Evolutionary conservation across 495 filamentous ascomycete species (phyloP).

Genomic region (Aspergillus wentii): DNA sequence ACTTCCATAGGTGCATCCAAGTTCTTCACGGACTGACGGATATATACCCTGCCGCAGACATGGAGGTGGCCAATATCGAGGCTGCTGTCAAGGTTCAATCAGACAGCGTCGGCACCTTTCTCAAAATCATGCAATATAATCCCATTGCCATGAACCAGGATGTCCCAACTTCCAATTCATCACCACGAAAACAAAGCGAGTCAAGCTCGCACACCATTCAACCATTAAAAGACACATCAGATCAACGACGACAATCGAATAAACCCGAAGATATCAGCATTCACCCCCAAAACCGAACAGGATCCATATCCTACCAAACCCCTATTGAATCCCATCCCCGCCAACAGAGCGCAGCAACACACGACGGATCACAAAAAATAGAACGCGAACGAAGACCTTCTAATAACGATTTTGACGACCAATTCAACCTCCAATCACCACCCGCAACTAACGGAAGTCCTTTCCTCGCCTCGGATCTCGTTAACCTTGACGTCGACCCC

Average conservation of each 20-base stretch:
- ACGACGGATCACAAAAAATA: no score
- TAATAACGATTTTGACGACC: conserved; percentile 25
- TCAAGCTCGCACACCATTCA: no score
- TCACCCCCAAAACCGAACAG: no score
- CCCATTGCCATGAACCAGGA: conserved; percentile 9
- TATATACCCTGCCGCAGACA: conserved; percentile 78
- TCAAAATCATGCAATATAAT: conserved; percentile 33
- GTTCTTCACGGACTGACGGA: conserved; percentile 73
- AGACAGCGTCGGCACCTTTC: conserved; percentile 24
- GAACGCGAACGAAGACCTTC: no score
- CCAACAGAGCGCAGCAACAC: no score
- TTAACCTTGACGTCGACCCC: conserved; percentile 23
- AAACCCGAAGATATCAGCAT: no score
- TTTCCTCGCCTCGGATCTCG: conserved; percentile 19
- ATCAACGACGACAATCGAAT: no score
- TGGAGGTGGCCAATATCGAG: conserved; percentile 74
- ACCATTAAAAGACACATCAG: no score
- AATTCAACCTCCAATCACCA: conserved; percentile 5
- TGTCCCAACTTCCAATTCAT: conserved; percentile 6
- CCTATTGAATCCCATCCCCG: conserved; percentile 3
- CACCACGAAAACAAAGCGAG: conserved; percentile 14
- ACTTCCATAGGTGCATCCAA: conserved; percentile 75
- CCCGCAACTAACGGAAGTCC: conserved; percentile 13
- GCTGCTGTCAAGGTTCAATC: conserved; percentile 61
- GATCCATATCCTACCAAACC: no score